A percentile compares a stretch with the other conserved stretches of the same genome.
These are phyloP conservation scores for Dactylonectria estremocensis DNA, from an alignment of 2,329 filamentous ascomycete species.

Conservation along the genomic window DNA sequence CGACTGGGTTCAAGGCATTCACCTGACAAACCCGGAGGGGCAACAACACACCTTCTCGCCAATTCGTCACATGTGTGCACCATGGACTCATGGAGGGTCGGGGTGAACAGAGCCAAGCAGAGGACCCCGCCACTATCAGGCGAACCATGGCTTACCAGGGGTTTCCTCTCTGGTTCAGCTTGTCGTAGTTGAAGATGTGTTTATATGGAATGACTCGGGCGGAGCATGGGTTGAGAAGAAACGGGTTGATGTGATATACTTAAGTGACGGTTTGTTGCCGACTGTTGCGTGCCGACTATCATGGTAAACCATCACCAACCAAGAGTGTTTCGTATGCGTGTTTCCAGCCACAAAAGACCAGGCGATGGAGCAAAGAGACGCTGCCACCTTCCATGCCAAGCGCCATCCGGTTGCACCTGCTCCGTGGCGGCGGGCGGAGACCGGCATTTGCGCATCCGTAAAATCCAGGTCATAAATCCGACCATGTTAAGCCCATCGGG, in stretches of 20 bases:
- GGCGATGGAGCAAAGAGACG: background rate
- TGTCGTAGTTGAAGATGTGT: background rate
- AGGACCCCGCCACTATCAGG: background rate
- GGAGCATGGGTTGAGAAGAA: background rate
- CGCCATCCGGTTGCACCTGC: background rate
- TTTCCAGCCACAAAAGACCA: background rate
- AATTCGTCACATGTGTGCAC: background rate
- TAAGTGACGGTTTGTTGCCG: background rate
- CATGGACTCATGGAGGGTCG: background rate
- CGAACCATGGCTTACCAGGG: background rate
- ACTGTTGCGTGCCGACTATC: background rate
- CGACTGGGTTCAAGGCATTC: background rate
- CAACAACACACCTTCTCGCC: background rate
- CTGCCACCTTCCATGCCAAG: constrained; percentile 7
- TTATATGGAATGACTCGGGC: background rate
- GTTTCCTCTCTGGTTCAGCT: constrained; percentile 15
- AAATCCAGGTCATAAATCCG: background rate
- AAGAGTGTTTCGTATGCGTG: too few relatives aligned
- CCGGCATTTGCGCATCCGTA: background rate
- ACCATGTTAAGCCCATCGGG: constrained; percentile 1
- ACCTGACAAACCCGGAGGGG: background rate
- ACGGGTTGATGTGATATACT: too few relatives aligned
- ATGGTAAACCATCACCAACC: background rate
- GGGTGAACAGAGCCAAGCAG: background rate
- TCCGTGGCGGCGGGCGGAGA: background rate